Conservation (phyloP, 2,329 filamentous ascomycete species). For the Talaromyces sp. region DNA sequence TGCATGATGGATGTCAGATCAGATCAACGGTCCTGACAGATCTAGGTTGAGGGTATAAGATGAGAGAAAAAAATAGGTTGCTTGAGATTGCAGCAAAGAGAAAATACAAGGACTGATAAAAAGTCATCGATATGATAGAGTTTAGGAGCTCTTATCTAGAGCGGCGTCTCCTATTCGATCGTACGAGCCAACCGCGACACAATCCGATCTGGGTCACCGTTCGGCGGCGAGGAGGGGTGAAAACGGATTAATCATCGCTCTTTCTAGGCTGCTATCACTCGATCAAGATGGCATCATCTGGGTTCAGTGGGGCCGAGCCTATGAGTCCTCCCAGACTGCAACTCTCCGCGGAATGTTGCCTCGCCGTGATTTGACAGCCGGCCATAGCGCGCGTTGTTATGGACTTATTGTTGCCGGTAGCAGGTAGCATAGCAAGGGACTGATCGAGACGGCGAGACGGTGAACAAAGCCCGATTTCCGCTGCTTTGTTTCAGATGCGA, state of each 20-base stretch:
- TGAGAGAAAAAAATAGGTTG: too few species aligned
- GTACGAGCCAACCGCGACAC: not conserved
- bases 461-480: conserved; percentile 2
- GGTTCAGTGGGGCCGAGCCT: not conserved
- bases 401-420: too few species aligned
- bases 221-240: not conserved
- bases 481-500: conserved; percentile 1
- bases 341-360: not conserved
- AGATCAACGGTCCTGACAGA: not conserved
- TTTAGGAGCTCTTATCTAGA: conserved; percentile 3
- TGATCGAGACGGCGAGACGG: not conserved
- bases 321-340: not conserved
- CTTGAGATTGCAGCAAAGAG: not conserved
- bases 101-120: not conserved
- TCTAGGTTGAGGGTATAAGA: not conserved
- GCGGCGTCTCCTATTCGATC: not conserved
- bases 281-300: conserved; percentile 7
- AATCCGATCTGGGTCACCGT: not conserved
- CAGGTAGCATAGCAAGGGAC: too few species aligned
- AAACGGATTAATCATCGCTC: not conserved
- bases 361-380: not conserved
- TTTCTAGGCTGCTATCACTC: not conserved
- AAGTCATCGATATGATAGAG: not conserved
- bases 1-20: conserved; percentile 6
- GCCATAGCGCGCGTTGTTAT: not conserved